Percentiles rank a stretch among this genome's conserved stretches.
These are phyloP conservation scores for Areca catechu DNA, from an alignment of 176 grass and related monocot species.

Conservation along the genomic window DNA sequence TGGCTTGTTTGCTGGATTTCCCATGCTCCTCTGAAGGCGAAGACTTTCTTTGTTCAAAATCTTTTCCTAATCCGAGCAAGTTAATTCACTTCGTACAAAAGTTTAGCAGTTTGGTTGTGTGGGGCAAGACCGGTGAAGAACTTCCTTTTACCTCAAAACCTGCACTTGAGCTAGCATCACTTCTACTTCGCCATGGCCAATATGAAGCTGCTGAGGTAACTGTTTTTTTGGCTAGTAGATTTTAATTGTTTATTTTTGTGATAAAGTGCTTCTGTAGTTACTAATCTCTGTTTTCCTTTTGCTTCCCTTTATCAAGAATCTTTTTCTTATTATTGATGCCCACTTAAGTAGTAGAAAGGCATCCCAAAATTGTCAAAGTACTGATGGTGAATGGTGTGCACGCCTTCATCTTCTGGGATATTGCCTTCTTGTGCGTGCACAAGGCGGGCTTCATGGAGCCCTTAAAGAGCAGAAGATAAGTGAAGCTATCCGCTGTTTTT, in stretches of 20 bases:
- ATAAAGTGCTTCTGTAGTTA: constrained; percentile 7
- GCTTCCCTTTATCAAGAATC: constrained; percentile 37
- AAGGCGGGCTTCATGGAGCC: constrained; percentile 48
- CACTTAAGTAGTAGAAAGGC: constrained; percentile 49
- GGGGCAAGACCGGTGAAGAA: constrained; percentile 25
- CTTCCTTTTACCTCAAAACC: constrained; percentile 30
- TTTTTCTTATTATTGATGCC: constrained; percentile 61
- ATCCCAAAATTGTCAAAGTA: constrained; percentile 26
- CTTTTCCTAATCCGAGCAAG: constrained; percentile 45
- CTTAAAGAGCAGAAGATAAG: constrained; percentile 68
- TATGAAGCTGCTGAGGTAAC: constrained; percentile 81
- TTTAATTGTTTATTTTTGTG: constrained; percentile 2
- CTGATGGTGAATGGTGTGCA: constrained; percentile 48
- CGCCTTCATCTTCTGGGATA: constrained; percentile 78
- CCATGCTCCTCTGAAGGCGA: constrained; percentile 40
- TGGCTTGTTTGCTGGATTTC: constrained; percentile 84
- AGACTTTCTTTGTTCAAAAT: constrained; percentile 25
- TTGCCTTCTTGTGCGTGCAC: constrained; percentile 68
- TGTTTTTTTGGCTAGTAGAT: background rate
- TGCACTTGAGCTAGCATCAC: constrained; percentile 40
- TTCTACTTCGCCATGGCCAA: constrained; percentile 60
- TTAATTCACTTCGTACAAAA: constrained; percentile 47
- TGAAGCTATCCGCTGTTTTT: constrained; percentile 81
- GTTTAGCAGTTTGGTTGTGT: constrained; percentile 59
- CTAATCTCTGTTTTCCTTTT: constrained; percentile 9